Percentiles rank a stretch among this genome's conserved stretches.
Conservation (phyloP, 306 rosid genomes). For the Dalbergia oliveri region DNA sequence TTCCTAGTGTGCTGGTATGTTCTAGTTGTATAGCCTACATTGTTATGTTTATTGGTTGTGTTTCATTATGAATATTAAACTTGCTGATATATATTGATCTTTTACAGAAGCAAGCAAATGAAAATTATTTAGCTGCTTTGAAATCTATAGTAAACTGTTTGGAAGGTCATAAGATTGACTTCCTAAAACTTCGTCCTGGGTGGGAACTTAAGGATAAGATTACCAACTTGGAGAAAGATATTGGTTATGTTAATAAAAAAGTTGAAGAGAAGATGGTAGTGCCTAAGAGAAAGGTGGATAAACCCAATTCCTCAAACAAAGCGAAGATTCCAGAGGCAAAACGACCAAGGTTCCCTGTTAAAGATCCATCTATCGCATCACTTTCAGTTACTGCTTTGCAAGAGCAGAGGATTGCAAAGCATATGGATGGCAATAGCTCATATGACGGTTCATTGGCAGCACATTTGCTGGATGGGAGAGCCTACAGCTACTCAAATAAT, state of each 20-base stretch:
- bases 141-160: conserved; percentile 61
- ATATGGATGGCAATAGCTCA: conserved; percentile 50
- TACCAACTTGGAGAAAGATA: conserved; percentile 57
- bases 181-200: conserved; percentile 56
- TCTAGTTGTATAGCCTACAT: conserved; percentile 30
- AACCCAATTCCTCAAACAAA: conserved; percentile 40
- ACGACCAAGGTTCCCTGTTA: conserved; percentile 46
- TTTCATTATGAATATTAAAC: conserved; percentile 42
- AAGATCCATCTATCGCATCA: conserved; percentile 47
- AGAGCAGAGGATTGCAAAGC: conserved; percentile 53
- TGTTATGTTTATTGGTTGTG: conserved; percentile 28
- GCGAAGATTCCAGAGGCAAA: conserved; percentile 52
- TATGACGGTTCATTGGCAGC: conserved; percentile 50
- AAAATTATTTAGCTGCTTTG: conserved; percentile 66
- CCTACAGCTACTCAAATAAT: conserved; percentile 48
- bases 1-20: conserved; percentile 55
- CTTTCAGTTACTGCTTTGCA: conserved; percentile 49
- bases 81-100: conserved; percentile 38
- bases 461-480: conserved; percentile 43
- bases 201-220: conserved; percentile 63
- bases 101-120: conserved; percentile 61
- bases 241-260: conserved; percentile 43
- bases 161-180: conserved; percentile 62
- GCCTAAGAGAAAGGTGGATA: conserved; percentile 57
- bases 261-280: conserved; percentile 41